phyloP scores from a whole-genome alignment of 2,329 filamentous ascomycete species.

The Colletotrichum truncatum region DNA sequence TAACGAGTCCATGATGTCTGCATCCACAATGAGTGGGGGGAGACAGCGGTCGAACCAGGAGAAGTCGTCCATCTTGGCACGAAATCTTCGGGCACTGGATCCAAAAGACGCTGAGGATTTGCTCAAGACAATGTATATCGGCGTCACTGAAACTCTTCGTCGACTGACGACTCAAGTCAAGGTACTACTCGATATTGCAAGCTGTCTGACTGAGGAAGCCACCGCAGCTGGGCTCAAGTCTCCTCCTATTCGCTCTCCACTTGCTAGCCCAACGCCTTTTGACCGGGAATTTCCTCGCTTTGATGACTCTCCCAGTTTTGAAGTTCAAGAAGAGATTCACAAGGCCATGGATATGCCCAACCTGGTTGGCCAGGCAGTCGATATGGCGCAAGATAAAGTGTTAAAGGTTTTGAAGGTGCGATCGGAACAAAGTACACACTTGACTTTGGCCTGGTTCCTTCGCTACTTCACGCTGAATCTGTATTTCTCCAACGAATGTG shows the following conservation, averaged over 20 bases:
- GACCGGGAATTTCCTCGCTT: conserved; percentile 28
- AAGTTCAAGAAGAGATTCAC: conserved; percentile 79
- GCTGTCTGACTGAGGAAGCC: conserved; percentile 65
- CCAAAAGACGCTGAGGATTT: conserved; percentile 86
- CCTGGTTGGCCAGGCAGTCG: conserved; percentile 81
- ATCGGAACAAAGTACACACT: conserved; percentile 74
- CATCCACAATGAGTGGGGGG: conserved; percentile 78
- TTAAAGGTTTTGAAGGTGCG: conserved; percentile 81
- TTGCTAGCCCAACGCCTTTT: conserved; percentile 56
- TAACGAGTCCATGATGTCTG: conserved; percentile 86
- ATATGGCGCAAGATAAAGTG: conserved; percentile 81
- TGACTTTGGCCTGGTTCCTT: conserved; percentile 76
- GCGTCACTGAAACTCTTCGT: conserved; percentile 86
- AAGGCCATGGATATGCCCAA: conserved; percentile 80
- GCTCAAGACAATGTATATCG: conserved; percentile 83
- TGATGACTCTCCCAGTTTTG: conserved; percentile 41
- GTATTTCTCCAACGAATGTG: conserved; percentile 86
- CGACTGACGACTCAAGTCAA: conserved; percentile 92
- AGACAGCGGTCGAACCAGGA: conserved; percentile 81
- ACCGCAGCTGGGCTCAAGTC: conserved; percentile 52
- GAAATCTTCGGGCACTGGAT: conserved; percentile 87
- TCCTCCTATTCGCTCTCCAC: conserved; percentile 59
- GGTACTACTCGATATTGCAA: conserved; percentile 92
- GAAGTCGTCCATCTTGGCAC: conserved; percentile 86
- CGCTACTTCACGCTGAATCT: conserved; percentile 86